Evolutionary conservation across 352 stramenopile species (phyloP).

Genomic region (Thraustochytrium sp.): DNA sequence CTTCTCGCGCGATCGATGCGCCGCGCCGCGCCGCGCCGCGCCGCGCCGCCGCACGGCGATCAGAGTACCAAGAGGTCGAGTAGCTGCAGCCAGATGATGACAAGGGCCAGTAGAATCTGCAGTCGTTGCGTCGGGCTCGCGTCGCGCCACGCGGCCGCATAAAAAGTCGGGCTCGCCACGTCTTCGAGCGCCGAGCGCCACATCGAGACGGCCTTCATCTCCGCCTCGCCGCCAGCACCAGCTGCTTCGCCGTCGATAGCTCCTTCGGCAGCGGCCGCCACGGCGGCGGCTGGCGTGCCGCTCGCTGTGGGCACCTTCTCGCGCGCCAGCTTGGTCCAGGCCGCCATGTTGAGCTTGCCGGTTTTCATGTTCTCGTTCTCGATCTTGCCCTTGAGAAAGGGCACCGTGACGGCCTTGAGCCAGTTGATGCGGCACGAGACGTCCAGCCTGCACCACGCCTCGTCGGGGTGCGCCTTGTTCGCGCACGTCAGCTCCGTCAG

Average conservation of each 20-base stretch:
- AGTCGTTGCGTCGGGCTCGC: background rate
- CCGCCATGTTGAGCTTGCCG: conserved; percentile 3
- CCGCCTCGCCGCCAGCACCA: no score
- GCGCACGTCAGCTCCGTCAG: background rate
- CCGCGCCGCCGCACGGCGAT: background rate
- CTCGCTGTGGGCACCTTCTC: background rate
- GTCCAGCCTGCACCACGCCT: conserved; percentile 13
- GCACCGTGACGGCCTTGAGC: conserved; percentile 27
- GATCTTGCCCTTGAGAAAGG: conserved; percentile 39
- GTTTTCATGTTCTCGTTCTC: conserved; percentile 33
- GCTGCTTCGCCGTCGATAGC: no score
- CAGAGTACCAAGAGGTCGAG: background rate
- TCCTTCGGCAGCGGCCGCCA: background rate
- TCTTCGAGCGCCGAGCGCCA: background rate
- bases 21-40: no score
- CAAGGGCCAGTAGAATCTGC: background rate
- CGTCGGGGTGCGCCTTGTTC: background rate
- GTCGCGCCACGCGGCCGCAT: background rate
- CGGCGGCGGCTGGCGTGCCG: no score
- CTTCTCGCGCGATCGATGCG: no score
- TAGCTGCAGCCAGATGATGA: background rate
- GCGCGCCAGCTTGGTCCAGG: background rate
- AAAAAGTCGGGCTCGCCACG: background rate
- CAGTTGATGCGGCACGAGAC: conserved; percentile 23
- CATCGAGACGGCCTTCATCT: no score